Percentiles rank a stretch among this genome's conserved stretches.
phyloP scores from a whole-genome alignment of 176 grass and related monocot species.

The Carex myosuroides region DNA sequence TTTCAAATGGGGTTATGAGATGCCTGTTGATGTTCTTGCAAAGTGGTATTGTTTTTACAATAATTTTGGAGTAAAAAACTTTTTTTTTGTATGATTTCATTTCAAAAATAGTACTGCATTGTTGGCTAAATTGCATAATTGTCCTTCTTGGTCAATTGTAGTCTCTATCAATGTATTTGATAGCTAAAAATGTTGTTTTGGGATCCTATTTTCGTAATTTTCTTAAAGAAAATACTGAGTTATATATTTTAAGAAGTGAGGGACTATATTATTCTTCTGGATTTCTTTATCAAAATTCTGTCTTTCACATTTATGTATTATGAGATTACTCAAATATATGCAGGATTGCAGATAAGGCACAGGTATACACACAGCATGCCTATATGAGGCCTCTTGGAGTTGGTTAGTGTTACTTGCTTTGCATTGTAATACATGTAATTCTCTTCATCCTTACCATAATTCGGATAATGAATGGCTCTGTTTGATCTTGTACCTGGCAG shows the following conservation, averaged over 20 bases:
- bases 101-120: not conserved
- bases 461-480: not conserved
- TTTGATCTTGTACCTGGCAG: constrained; percentile 32
- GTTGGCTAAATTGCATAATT: not conserved
- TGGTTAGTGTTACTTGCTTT: constrained; percentile 46
- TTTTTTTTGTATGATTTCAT: not conserved
- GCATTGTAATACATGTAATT: not conserved
- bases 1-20: constrained; percentile 99
- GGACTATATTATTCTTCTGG: not conserved
- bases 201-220: not conserved
- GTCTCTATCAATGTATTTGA: not conserved
- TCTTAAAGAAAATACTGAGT: not conserved
- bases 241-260: not conserved
- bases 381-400: constrained; percentile 99
- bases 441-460: constrained; percentile 2
- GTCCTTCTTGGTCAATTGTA: not conserved
- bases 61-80: not conserved
- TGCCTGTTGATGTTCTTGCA: constrained; percentile 89
- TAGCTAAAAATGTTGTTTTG: not conserved
- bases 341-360: constrained; percentile 98
- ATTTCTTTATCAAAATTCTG: not conserved
- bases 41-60: constrained; percentile 53
- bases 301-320: constrained; percentile 27
- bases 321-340: constrained; percentile 2
- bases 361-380: constrained; percentile 97